phyloP scores from a whole-genome alignment of 805 yeast genomes.

The Yarrowia sp. region DNA sequence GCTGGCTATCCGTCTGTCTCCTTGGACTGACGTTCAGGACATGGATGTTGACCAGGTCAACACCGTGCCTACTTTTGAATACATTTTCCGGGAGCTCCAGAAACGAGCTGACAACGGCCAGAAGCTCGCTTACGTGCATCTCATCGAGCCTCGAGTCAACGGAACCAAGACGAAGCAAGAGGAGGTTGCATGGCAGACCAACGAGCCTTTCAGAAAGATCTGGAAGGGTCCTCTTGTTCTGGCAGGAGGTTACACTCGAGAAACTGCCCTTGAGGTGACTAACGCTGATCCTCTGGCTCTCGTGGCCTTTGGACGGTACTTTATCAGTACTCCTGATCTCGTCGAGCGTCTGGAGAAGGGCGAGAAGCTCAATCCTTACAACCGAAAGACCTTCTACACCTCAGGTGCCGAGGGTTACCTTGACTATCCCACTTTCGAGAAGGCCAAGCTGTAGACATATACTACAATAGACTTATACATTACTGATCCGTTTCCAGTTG shows the following conservation, averaged over 20 bases:
- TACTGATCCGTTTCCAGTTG: too few relatives aligned
- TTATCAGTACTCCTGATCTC: slow-evolving; percentile 64
- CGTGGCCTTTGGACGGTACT: slow-evolving; percentile 58
- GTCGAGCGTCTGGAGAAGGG: slow-evolving; percentile 55
- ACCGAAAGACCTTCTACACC: slow-evolving; percentile 59
- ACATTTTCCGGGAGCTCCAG: slow-evolving; percentile 54
- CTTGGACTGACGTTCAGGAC: slow-evolving; percentile 42
- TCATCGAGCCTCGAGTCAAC: slow-evolving; percentile 51
- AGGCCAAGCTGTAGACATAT: slow-evolving; percentile 16
- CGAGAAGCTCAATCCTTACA: slow-evolving; percentile 54
- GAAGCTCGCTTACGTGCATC: slow-evolving; percentile 51
- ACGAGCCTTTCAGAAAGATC: slow-evolving; percentile 47
- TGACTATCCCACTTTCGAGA: slow-evolving; percentile 52
- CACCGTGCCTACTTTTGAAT: slow-evolving; percentile 52
- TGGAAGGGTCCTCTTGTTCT: slow-evolving; percentile 57
- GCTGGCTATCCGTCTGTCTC: slow-evolving; percentile 55
- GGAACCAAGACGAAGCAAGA: slow-evolving; percentile 46
- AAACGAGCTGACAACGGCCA: slow-evolving; percentile 51
- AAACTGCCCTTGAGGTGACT: slow-evolving; percentile 44
- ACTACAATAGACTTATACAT: neutral
- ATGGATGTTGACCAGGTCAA: slow-evolving; percentile 43
- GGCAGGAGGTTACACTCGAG: slow-evolving; percentile 50
- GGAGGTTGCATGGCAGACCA: slow-evolving; percentile 37
- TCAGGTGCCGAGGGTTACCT: slow-evolving; percentile 53
- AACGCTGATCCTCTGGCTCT: slow-evolving; percentile 45